Evolutionary conservation across 2,329 filamentous ascomycete genomes (phyloP).

Genomic region (Verticillium longisporum): DNA sequence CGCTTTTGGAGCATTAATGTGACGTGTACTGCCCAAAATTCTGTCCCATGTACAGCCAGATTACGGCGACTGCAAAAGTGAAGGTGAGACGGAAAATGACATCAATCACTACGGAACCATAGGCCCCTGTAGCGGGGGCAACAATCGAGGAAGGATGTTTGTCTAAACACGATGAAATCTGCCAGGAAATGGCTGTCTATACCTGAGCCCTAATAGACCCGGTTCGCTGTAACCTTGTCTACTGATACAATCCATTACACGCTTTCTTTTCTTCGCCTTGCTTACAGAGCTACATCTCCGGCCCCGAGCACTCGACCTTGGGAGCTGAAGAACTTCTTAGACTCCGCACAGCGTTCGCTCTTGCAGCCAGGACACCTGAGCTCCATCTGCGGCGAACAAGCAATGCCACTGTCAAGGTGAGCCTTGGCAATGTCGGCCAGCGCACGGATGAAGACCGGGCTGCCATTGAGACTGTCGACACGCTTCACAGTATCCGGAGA

Average conservation of each 20-base stretch:
- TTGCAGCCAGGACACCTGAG: conserved; percentile 89
- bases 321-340: conserved; percentile 58
- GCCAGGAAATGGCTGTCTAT: not conserved
- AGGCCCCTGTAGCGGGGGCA: too few species aligned
- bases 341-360: conserved; percentile 79
- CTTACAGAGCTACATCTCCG: not conserved
- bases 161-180: not conserved
- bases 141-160: too few species aligned
- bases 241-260: not conserved
- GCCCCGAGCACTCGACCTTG: not conserved
- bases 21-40: too few species aligned
- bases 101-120: too few species aligned
- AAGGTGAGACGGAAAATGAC: too few species aligned
- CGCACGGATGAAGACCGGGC: conserved; percentile 80
- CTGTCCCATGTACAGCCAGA: too few species aligned
- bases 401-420: conserved; percentile 63
- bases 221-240: not conserved
- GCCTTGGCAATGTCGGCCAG: conserved; percentile 79
- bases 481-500: conserved; percentile 77
- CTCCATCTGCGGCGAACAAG: conserved; percentile 78
- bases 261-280: not conserved
- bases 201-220: not conserved
- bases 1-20: too few species aligned
- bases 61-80: too few species aligned
- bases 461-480: conserved; percentile 87